Evolutionary conservation across 495 filamentous ascomycete genomes (phyloP).

Genomic region (Penicillium argentinense): DNA sequence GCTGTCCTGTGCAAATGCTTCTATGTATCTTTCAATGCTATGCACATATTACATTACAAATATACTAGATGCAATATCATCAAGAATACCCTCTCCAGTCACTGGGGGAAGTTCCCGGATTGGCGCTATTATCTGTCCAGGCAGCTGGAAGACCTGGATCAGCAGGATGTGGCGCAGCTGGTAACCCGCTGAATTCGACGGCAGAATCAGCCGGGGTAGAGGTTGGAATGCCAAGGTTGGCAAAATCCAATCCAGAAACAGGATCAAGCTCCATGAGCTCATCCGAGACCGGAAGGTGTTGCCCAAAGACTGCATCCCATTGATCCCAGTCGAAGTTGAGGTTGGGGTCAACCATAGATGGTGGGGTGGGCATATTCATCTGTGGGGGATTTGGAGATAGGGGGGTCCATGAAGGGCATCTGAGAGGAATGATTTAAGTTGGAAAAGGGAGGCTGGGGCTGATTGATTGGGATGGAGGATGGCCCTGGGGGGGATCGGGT

Average conservation of each 20-base stretch:
- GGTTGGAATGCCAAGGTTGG: constrained; percentile 23
- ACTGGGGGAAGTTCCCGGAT: constrained; percentile 1
- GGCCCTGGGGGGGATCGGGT: constrained; percentile 7
- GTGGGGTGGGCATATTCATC: constrained; percentile 36
- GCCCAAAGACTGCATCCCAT: constrained; percentile 52
- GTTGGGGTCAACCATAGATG: constrained; percentile 47
- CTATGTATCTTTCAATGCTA: background rate
- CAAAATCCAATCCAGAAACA: constrained; percentile 38
- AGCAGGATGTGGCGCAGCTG: background rate
- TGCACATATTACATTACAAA: background rate
- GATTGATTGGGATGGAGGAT: constrained; percentile 2
- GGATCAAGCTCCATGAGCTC: constrained; percentile 49
- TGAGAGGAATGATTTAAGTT: constrained; percentile 1
- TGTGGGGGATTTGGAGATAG: constrained; percentile 19
- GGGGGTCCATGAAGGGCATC: constrained; percentile 27
- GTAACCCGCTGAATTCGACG: constrained; percentile 4
- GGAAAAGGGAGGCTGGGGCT: constrained; percentile 3
- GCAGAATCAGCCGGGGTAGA: background rate
- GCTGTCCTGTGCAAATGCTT: too few relatives aligned
- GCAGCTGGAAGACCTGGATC: background rate
- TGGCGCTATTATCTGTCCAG: constrained; percentile 11
- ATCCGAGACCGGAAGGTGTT: constrained; percentile 47
- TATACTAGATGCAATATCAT: background rate
- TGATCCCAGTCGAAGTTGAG: constrained; percentile 52
- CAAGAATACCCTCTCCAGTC: constrained; percentile 20